Base-by-base conservation (phyloP, 352 stramenopile species). In the Phytopythium cucurbitacearum region DNA sequence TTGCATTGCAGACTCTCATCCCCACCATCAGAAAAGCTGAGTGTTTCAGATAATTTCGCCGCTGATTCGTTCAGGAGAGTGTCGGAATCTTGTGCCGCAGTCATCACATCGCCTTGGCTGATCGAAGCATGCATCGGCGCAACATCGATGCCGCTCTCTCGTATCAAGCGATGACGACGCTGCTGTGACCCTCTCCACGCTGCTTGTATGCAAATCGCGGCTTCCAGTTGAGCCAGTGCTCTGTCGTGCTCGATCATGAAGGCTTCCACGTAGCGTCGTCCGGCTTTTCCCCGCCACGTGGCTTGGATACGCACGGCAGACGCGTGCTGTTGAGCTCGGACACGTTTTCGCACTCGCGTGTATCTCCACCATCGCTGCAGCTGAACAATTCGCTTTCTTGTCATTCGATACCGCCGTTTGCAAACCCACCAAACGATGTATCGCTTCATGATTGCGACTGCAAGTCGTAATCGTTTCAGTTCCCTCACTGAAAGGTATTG, bases 301-400 rank as follows among this genome's bases (percentile, higher is more conserved):
- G 67, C 67, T 48, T 87, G 76, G 21, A 86, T 75, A 11, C 71
- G 80, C 37, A 79, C 35, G 1, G 41, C 68, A 33, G 77, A 72
- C 45, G 85, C 73, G 4, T 73, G 0, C 13, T 45, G 34, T 7
- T 62, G 39, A 67, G 63, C 8, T 52, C 46, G 33, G 59, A 69
- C 5, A 65, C 56, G 16, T 54, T 13, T 11, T 41, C 51, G 7
- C 46, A 58, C 4, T 52, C 33, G 33, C 49, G 48, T 10, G 21
- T 28, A 28, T 28, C 67, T 62, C 76, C 73, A 89, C 78, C 78
- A 89, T 6, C 49, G 60, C 45, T 87, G 73, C n/a, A 87, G 10
- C 13, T 46, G 52, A 4, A 15, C 21, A 9, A 59, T 49, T 40
- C 33, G 45, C 1, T 21, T 34, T 9, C 46, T 57, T 1, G 57